Percentiles rank a stretch among this genome's conserved stretches.
Conservation (phyloP, 2,329 filamentous ascomycete genomes). For the Nemania diffusa region DNA sequence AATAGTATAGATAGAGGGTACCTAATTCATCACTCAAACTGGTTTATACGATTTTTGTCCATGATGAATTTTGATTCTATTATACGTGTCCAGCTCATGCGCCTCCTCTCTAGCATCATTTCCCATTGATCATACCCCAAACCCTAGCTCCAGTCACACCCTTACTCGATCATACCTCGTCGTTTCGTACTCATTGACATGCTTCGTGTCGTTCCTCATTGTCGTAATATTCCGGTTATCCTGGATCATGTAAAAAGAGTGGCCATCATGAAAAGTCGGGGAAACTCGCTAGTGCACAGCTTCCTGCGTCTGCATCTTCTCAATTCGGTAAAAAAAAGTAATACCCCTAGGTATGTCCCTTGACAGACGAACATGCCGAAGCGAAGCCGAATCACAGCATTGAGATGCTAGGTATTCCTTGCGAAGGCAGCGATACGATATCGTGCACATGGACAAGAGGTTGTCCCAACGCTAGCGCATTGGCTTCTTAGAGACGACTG, state of each 20-base stretch:
- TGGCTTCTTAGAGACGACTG: slow-evolving; percentile 27
- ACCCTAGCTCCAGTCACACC: background rate
- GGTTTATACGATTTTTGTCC: background rate
- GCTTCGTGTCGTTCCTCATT: background rate
- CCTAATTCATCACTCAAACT: too few species aligned
- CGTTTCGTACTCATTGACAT: background rate
- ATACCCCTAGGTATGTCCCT: background rate
- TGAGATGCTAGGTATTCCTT: background rate
- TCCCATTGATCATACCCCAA: background rate
- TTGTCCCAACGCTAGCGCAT: background rate
- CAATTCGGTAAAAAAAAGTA: background rate
- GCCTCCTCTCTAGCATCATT: background rate
- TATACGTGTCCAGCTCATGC: background rate
- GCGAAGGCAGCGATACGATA: background rate
- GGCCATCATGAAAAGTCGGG: background rate
- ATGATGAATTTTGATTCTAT: background rate
- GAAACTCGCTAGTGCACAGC: background rate
- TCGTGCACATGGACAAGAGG: background rate
- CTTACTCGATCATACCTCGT: background rate
- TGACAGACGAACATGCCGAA: background rate
- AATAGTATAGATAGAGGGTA: too few species aligned
- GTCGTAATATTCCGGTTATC: background rate
- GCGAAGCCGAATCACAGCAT: background rate
- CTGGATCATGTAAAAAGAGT: background rate
- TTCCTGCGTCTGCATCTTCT: background rate